Base-by-base conservation (phyloP, 169 alveolate species). In the Cryptosporidium muris region DNA sequence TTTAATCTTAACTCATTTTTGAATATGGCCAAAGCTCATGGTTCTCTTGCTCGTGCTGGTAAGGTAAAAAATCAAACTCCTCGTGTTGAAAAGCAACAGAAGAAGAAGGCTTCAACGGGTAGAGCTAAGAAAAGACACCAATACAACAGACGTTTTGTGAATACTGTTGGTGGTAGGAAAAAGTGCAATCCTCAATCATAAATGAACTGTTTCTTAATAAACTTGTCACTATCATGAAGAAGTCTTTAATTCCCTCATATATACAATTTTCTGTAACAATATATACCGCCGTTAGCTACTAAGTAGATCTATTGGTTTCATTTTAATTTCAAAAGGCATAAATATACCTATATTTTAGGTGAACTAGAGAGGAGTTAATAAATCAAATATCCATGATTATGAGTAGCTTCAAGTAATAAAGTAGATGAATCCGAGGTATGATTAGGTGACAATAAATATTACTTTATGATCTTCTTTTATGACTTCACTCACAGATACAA, bases 31-130 rank as follows among this genome's bases (percentile, higher is more conserved):
- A 96, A 96, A 91, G 98, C 96, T 63, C 99, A 95, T 92, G 99
- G 99, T 82, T 96, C 99, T 51, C 92, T 97, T 88, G 98, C 99
- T 74, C 95, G 99, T 91, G 99, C 99, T 62, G 99, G 99, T 64
- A 97, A 97, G 93, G 99, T 97, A 67, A 97, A 97, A 95, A 96
- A 96, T 85, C 99, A 97, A 91, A 96, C 99, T 63, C 99, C 99
- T 81, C 95, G 97, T 93, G 99, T 95, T 52, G 98, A 96, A 56
- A 96, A 96, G 91, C 95, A 93, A 90, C 98, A 95, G 92, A 96
- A 97, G 94, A 95, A 93, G 96, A 96, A 95, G 94, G 92, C 94
- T 47, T 93, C 93, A 63, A 95, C 98, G 16, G 99, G 99, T 67
- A 96, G 99, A 81, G 99, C 99, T 34, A 97, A 96, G 95, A 97